These are phyloP conservation scores for Coniosporium tulheliwenetii DNA, from an alignment of 2,329 filamentous ascomycete genomes.

Conservation along the genomic window DNA sequence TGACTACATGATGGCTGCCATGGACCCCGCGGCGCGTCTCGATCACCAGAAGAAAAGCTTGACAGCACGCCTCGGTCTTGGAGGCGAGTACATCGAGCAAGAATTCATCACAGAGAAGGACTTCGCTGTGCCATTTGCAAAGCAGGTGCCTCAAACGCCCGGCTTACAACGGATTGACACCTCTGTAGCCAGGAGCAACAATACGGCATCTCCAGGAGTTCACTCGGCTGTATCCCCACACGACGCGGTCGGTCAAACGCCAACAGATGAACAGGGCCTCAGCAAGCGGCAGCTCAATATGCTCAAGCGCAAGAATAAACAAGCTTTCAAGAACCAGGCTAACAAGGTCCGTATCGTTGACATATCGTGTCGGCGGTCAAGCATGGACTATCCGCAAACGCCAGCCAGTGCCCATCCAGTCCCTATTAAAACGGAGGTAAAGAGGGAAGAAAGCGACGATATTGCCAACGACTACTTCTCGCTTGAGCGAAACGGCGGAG, in stretches of 20 bases:
- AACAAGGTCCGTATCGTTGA: constrained; percentile 86
- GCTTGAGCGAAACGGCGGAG: constrained; percentile 63
- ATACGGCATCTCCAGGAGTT: constrained; percentile 23
- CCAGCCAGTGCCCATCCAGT: constrained; percentile 35
- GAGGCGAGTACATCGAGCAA: constrained; percentile 73
- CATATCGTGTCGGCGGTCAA: constrained; percentile 52
- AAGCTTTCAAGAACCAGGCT: constrained; percentile 74
- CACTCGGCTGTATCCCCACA: constrained; percentile 29
- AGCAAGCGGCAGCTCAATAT: constrained; percentile 92
- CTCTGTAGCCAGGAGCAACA: constrained; percentile 27
- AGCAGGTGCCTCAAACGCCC: constrained; percentile 17
- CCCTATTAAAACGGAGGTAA: constrained; percentile 45
- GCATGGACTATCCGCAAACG: constrained; percentile 42
- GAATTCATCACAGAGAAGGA: constrained; percentile 60
- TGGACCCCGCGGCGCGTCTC: constrained; percentile 69
- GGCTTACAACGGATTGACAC: constrained; percentile 36
- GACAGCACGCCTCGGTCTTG: constrained; percentile 62
- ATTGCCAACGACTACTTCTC: constrained; percentile 63
- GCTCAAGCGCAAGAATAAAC: constrained; percentile 84
- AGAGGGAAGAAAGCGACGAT: constrained; percentile 39
- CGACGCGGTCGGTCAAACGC: constrained; percentile 25
- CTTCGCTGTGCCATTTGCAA: constrained; percentile 29
- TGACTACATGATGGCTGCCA: constrained; percentile 66
- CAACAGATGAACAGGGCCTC: constrained; percentile 51
- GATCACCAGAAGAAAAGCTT: constrained; percentile 84